Evolutionary conservation across 1,284 basidiomycete genomes (phyloP), one percentile per base, ranked within the genome.

Genomic region (Austroboletus niveus): DNA sequence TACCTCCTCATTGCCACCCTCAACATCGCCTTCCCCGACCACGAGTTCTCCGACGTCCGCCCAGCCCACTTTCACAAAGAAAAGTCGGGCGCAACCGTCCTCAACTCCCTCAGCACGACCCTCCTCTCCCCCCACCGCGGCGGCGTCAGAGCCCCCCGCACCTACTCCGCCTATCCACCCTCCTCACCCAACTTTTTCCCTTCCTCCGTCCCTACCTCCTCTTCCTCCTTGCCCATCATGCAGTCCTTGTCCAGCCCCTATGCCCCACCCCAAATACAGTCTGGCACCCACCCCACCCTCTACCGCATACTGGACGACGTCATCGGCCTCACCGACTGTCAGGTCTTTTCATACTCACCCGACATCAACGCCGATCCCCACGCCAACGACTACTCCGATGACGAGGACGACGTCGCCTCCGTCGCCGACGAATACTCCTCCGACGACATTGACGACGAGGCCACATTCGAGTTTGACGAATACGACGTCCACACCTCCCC

Each of bases 331-430:
- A 75, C 84, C 39, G 94, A 98, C 56, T 98, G 93, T 75, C 94
- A 98, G 68, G 94, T 98, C 51, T 99, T 89, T 72, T 92, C 92
- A 4, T 99, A 94, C 75, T 83, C 86, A 42, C 97, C 96, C 43
- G 94, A 97, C 70, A 86, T 92, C 57, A 94, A 97, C 63, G 89
- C 90, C 40, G 97, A 99, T 73, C 96, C 96, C 0, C 95, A 99
- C 60, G 91, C 91, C 45, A 82, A 82, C 61, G 88, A 89, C 68
- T 82, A 86, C 58, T 85, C 84, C 34, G 91, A 91, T 60, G 85
- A 88, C 60, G 85, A 85, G 57, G 84, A 87, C 59, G 84, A 89
- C 60, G 71, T 80, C 51, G 77, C 78, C 1, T 80, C 78, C 53
- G 75, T 77, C 45, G 80, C 77, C n/a, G 82, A 85, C 45, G 79